Evolutionary conservation across 495 filamentous ascomycete species (phyloP).

Genomic region (Penicillium verhagenii): DNA sequence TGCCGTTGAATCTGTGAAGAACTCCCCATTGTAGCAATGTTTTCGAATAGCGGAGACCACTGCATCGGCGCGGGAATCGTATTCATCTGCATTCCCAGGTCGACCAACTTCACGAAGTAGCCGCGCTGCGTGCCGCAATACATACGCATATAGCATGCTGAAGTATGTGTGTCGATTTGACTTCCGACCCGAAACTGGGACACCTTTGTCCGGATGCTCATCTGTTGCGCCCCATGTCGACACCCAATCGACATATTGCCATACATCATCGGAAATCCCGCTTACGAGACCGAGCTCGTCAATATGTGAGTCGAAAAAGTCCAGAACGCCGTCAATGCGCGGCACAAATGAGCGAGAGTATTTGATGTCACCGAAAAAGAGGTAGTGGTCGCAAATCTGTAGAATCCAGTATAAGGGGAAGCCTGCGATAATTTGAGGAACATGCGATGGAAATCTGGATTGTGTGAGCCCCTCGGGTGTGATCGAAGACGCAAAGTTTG

Average conservation of each 20-base stretch:
- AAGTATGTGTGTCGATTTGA: conserved; percentile 35
- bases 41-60: conserved; percentile 22
- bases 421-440: conserved; percentile 32
- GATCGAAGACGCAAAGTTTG: conserved; percentile 33
- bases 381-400: conserved; percentile 35
- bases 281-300: conserved; percentile 33
- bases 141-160: conserved; percentile 39
- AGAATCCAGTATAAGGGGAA: conserved; percentile 41
- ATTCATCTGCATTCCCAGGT: conserved; percentile 32
- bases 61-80: conserved; percentile 24
- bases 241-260: conserved; percentile 45
- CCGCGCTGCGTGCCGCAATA: conserved; percentile 25
- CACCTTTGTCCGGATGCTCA: conserved; percentile 36
- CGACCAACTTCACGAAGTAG: conserved; percentile 30
- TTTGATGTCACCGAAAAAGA: conserved; percentile 32
- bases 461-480: conserved; percentile 33
- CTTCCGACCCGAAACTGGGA: conserved; percentile 29
- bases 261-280: conserved; percentile 25
- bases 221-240: conserved; percentile 36
- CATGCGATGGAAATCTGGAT: conserved; percentile 37
- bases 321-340: conserved; percentile 36
- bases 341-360: conserved; percentile 31
- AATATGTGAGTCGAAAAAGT: conserved; percentile 33
- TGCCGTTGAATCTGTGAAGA: conserved; percentile 32
- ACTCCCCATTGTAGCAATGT: conserved; percentile 36